These are phyloP conservation scores for Cardamine occulta DNA, from an alignment of 345 rosid species.

Conservation along the genomic window DNA sequence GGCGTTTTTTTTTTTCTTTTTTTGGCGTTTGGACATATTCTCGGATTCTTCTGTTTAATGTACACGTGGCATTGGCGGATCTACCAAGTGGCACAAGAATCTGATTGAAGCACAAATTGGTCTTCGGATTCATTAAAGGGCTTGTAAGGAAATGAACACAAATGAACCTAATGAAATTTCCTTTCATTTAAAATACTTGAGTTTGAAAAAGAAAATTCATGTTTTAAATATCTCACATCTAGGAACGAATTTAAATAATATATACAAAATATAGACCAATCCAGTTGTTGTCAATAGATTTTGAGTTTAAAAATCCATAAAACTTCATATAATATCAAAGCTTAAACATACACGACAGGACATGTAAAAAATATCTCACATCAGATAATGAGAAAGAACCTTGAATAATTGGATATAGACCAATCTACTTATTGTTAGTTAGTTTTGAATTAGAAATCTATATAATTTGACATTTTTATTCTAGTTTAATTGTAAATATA, in stretches of 20 bases:
- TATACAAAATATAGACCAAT: too few relatives aligned
- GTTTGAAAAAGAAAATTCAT: neutral
- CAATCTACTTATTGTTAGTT: too few relatives aligned
- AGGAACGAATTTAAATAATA: too few relatives aligned
- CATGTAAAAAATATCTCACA: too few relatives aligned
- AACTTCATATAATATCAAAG: too few relatives aligned
- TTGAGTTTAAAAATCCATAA: too few relatives aligned
- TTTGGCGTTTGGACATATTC: neutral
- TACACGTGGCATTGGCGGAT: conserved; percentile 11
- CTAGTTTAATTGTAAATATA: neutral
- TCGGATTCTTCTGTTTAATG: neutral
- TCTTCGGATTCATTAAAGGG: neutral
- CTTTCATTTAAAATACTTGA: neutral
- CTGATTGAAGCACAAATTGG: conserved; percentile 9
- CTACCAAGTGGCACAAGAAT: conserved; percentile 31
- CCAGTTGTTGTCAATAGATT: too few relatives aligned
- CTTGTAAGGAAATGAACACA: neutral
- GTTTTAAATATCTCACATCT: too few relatives aligned
- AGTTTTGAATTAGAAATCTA: too few relatives aligned
- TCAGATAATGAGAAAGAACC: too few relatives aligned
- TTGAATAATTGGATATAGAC: too few relatives aligned
- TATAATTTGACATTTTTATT: neutral
- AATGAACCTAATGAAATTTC: neutral
- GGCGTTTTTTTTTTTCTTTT: neutral
- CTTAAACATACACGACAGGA: too few relatives aligned